Percentiles rank a stretch among this genome's conserved stretches.
phyloP scores from a whole-genome alignment of 164 flowering plant species.

The Echeveria elegans region DNA sequence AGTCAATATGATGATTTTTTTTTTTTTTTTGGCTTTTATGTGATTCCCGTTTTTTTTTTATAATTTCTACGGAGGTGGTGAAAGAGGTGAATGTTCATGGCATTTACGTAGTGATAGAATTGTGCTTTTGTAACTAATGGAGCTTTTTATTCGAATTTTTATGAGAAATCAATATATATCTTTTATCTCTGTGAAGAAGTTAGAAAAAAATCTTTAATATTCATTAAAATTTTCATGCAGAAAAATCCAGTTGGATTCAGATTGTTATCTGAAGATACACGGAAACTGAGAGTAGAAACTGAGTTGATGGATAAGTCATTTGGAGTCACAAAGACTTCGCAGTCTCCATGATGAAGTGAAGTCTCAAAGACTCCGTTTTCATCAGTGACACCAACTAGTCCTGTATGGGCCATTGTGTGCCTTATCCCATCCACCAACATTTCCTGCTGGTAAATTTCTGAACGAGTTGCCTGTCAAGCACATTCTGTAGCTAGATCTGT shows the following conservation, averaged over 20 bases:
- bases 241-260: neutral
- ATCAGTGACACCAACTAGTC: conserved; percentile 24
- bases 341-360: conserved; percentile 58
- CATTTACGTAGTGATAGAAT: neutral
- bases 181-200: neutral
- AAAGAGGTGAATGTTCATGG: neutral
- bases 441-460: conserved; percentile 53
- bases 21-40: no score
- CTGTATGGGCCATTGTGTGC: conserved; percentile 23
- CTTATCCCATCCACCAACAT: conserved; percentile 65
- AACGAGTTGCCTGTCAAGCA: conserved; percentile 69
- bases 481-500: conserved; percentile 53
- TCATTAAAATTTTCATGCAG: neutral
- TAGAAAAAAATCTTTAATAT: neutral
- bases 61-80: no score
- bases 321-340: conserved; percentile 28
- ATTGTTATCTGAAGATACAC: conserved; percentile 5
- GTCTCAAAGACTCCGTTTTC: conserved; percentile 35
- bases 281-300: conserved; percentile 12
- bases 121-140: neutral
- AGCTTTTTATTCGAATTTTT: no score
- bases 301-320: conserved; percentile 16
- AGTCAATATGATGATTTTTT: neutral
- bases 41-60: neutral
- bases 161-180: neutral